phyloP scores from a whole-genome alignment of 2,329 filamentous ascomycete species.

The Curvularia lunata region DNA sequence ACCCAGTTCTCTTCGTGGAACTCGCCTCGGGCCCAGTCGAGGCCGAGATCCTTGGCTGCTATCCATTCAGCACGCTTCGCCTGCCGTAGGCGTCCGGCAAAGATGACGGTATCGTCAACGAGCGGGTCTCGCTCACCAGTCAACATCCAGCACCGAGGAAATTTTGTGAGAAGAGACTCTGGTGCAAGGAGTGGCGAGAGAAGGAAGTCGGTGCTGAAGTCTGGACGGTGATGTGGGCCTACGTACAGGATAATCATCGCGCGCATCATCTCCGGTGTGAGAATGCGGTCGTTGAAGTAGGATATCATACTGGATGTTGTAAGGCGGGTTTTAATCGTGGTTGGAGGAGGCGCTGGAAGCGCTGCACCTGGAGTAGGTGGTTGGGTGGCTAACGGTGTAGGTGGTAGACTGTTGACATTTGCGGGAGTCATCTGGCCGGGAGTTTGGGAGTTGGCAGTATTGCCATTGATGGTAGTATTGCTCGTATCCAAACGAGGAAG shows the following conservation, averaged over 20 bases:
- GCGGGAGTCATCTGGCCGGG: constrained; percentile 29
- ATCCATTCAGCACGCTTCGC: constrained; percentile 69
- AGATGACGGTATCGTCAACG: constrained; percentile 96
- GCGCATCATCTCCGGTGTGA: constrained; percentile 98
- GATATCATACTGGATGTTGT: constrained; percentile 97
- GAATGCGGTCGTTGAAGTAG: constrained; percentile 93
- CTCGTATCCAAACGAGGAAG: constrained; percentile 30
- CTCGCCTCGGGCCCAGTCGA: constrained; percentile 57
- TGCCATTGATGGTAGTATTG: constrained; percentile 25
- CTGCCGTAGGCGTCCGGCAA: constrained; percentile 84
- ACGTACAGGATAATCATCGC: constrained; percentile 99
- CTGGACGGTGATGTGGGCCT: constrained; percentile 88
- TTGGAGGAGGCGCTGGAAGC: constrained; percentile 45
- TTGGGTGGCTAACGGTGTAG: constrained; percentile 29
- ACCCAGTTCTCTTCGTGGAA: constrained; percentile 78
- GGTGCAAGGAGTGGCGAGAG: constrained; percentile 90
- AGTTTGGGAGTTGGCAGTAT: constrained; percentile 23
- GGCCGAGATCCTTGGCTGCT: constrained; percentile 62
- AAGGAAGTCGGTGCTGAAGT: constrained; percentile 89
- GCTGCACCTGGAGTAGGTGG: constrained; percentile 36
- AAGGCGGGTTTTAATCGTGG: constrained; percentile 77
- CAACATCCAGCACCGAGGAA: constrained; percentile 92
- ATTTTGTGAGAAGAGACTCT: constrained; percentile 79
- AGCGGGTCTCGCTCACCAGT: constrained; percentile 95
- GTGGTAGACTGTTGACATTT: constrained; percentile 15